Evolutionary conservation across 768 basidiomycete species (phyloP), one percentile per base, ranked within the genome.

Genomic region (Tulasnella sp.): DNA sequence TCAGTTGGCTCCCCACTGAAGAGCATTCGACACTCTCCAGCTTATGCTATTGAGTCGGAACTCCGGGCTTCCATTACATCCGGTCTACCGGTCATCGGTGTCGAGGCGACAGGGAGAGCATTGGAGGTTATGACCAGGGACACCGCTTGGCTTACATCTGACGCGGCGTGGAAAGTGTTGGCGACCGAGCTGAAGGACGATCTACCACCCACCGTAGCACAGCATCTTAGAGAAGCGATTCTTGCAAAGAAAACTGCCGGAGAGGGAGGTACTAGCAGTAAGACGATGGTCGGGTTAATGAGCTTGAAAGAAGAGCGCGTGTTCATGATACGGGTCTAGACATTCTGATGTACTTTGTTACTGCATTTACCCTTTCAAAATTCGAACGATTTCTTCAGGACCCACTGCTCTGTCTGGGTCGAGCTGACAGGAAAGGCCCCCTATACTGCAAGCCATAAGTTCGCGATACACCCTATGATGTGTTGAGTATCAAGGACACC

Each of bases 11-110:
- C 14, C 27, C 52, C 36, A 36, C 40, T 31, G 27, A 38, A 10
- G 19, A 14, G 6, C 36, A 21, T 76, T 48, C 48, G 36, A 31
- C 19, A 39, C 40, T 18, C 40, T 39, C 14, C 46, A 81, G 80
- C 80, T 42, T 81, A 80, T 36, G 80, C 44, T 21, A 21, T 79
- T 14, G 80, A 81, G 52, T 74, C 62, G 18, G 80, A 81, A 40
- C 42, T 81, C 18, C 34, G 78, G 18, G 52, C 2, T 1, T 56
- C 71, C 39, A 68, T 74, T 21, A 79, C 44, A 21, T 62, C 72
- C 21, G 79, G 79, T 4, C 39, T 79, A 4, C 80, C 79, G 14
- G 73, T 79, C 36, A 78, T 81, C 74, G 80, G 80, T 31, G 80
- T 81, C 40, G 80, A 81, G 36, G 38, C 62, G 1, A 62, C 80